These are phyloP conservation scores for Alternaria brassicae DNA, from an alignment of 2,329 filamentous ascomycete genomes.

Conservation along the genomic window DNA sequence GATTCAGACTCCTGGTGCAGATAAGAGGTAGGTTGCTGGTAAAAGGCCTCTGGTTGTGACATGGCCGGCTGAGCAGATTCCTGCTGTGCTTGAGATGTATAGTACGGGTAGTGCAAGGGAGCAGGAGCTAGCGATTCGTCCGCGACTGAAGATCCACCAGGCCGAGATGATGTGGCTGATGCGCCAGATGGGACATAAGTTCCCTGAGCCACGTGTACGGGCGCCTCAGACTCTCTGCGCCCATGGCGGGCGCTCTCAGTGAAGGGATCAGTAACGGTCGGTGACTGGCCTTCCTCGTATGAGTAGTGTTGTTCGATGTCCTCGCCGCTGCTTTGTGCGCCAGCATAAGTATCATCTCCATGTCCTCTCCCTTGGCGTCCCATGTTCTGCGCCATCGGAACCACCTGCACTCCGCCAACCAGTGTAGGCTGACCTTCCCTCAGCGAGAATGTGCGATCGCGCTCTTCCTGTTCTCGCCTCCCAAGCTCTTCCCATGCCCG, in stretches of 20 bases:
- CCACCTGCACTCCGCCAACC: slow-evolving; percentile 92
- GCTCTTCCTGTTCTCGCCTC: slow-evolving; percentile 88
- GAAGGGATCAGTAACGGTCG: slow-evolving; percentile 69
- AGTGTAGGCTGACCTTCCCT: slow-evolving; percentile 87
- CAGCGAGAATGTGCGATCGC: slow-evolving; percentile 83
- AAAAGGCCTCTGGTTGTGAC: slow-evolving; percentile 48
- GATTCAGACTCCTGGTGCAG: slow-evolving; percentile 39
- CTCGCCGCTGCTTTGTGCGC: slow-evolving; percentile 42
- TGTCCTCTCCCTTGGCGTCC: slow-evolving; percentile 51
- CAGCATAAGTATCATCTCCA: slow-evolving; percentile 42
- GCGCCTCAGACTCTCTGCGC: slow-evolving; percentile 42
- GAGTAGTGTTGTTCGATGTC: slow-evolving; percentile 55
- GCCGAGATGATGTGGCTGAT: slow-evolving; percentile 27
- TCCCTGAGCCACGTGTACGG: slow-evolving; percentile 42
- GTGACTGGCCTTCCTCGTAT: slow-evolving; percentile 60
- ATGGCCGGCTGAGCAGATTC: slow-evolving; percentile 30
- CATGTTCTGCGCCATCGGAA: slow-evolving; percentile 83
- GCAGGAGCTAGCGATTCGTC: slow-evolving; percentile 36
- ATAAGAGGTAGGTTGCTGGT: slow-evolving; percentile 49
- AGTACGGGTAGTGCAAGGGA: slow-evolving; percentile 36
- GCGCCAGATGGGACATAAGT: slow-evolving; percentile 45
- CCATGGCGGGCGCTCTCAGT: slow-evolving; percentile 54
- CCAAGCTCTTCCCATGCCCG: slow-evolving; percentile 98
- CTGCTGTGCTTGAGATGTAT: slow-evolving; percentile 31
- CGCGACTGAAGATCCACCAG: slow-evolving; percentile 21